phyloP scores from a whole-genome alignment of 805 yeast species.

The Candida stauntonica region DNA sequence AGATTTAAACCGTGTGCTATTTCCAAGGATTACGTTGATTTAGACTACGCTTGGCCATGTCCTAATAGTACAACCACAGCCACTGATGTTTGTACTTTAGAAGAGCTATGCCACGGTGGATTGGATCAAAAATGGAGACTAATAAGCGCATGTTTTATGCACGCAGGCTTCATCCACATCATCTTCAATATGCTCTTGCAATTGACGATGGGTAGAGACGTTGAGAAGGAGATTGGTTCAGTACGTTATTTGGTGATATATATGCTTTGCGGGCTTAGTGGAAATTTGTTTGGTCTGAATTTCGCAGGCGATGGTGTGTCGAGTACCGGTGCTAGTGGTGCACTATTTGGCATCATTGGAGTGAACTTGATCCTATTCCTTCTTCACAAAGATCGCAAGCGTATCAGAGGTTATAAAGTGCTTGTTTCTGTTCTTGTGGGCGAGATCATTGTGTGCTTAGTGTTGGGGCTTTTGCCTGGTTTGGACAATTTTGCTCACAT shows the following conservation, averaged over 20 bases:
- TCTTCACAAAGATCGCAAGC: constrained; percentile 46
- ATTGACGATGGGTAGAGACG: constrained; percentile 52
- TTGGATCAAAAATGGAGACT: constrained; percentile 46
- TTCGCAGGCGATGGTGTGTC: constrained; percentile 64
- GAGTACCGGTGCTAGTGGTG: constrained; percentile 68
- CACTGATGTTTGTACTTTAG: constrained; percentile 53
- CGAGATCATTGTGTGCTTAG: constrained; percentile 56
- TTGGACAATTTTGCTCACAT: constrained; percentile 71
- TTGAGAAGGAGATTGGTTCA: constrained; percentile 55
- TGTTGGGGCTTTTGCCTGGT: constrained; percentile 67
- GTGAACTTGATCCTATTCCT: constrained; percentile 51
- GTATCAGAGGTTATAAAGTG: constrained; percentile 41
- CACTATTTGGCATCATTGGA: constrained; percentile 66
- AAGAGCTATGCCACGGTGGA: constrained; percentile 50
- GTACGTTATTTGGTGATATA: constrained; percentile 52
- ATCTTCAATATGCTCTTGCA: constrained; percentile 59
- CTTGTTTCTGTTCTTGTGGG: constrained; percentile 44
- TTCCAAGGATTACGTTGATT: constrained; percentile 52
- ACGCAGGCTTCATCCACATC: constrained; percentile 71
- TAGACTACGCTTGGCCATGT: constrained; percentile 52
- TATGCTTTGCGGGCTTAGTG: constrained; percentile 57
- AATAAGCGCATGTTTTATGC: constrained; percentile 65
- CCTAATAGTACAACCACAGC: constrained; percentile 55
- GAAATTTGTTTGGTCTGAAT: constrained; percentile 65
- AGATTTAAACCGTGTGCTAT: constrained; percentile 63